Percentiles rank a stretch among this genome's conserved stretches.
Evolutionary conservation across 2,329 filamentous ascomycete genomes (phyloP).

Genomic region (Penicillium aurantiogriseum): DNA sequence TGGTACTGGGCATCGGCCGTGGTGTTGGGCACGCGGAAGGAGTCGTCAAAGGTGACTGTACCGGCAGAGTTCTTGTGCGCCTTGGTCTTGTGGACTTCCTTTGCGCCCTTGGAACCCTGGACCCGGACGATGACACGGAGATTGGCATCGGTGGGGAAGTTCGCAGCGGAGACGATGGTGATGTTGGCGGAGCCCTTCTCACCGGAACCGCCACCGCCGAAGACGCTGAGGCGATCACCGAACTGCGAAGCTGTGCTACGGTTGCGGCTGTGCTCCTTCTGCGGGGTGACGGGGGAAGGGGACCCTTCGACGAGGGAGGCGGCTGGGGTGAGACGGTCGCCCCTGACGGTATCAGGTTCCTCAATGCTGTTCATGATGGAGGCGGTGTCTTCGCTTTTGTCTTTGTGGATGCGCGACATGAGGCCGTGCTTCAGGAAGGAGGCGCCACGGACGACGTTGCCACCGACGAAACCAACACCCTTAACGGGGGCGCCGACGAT

Average conservation of each 20-base stretch:
- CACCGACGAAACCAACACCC: conserved; percentile 76
- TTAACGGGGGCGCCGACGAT: conserved; percentile 96
- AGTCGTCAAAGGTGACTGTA: conserved; percentile 63
- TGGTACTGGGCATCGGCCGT: conserved; percentile 83
- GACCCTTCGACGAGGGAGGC: conserved; percentile 32
- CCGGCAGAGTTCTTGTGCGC: conserved; percentile 71
- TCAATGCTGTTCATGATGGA: conserved; percentile 26
- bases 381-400: conserved; percentile 37
- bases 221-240: conserved; percentile 52
- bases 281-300: conserved; percentile 24
- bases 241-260: conserved; percentile 52
- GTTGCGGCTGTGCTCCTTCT: conserved; percentile 47
- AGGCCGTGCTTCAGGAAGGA: conserved; percentile 87
- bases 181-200: conserved; percentile 76
- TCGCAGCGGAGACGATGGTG: conserved; percentile 72
- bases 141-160: conserved; percentile 73
- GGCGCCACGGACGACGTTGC: conserved; percentile 82
- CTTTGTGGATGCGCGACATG: conserved; percentile 58
- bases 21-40: conserved; percentile 69
- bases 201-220: conserved; percentile 48
- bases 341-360: conserved; percentile 20
- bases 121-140: conserved; percentile 74
- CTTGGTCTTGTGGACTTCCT: conserved; percentile 88
- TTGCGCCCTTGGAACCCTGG: conserved; percentile 64
- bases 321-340: conserved; percentile 19